Evolutionary conservation across 2,329 filamentous ascomycete species (phyloP), one percentile per base, ranked within the genome.

Genomic region (Microsporum audouinii): DNA sequence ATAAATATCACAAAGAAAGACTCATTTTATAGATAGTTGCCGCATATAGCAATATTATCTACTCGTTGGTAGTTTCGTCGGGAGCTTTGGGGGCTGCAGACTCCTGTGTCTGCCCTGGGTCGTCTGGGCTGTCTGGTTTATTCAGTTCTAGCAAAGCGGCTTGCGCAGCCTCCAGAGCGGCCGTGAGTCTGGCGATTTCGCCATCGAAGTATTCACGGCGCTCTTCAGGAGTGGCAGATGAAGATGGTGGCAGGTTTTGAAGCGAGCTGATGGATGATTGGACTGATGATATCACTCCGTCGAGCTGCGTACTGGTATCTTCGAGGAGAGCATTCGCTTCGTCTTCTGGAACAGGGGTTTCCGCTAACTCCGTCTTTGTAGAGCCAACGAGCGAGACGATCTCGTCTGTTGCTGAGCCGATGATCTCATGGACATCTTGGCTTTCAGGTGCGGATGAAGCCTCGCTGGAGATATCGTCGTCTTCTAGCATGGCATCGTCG

Each of bases 371-470:
- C 8, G 77, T 70, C 53, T 79, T 83, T 0, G 82, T 84, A 49
- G 81, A 82, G 53, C 81, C 78, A 5, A 86, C 79, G n/a, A 80
- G 82, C 27, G 79, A 74, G 58, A 83, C 78, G 47, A 86, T 73
- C 64, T 83, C 82, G 8, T 79, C 77, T 60, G 77, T 82, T 12
- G 81, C 81, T n/a, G 79, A 75, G 34, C 79, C 78, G 31, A 87
- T 70, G 14, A 61, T 61, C 7, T 57, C 38, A 34, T 61, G 43
- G 36, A 57, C 31, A 12, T 31, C 51, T 6, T 29, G 1, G 23
- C 17, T 17, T 58, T 58, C 56, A 10, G 10, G 27, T n/a, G 8
- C 12, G 23, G 56, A 12, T n/a, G n/a, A 41, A 3, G 51, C 3
- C 17, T 12, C 3, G n/a, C 29, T 53, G 3, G 29, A n/a, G 29